A percentile compares a stretch with the other conserved stretches of the same genome.
phyloP scores from a whole-genome alignment of 371 early-diverging fungal species.

The Encephalitozoon hellem region DNA sequence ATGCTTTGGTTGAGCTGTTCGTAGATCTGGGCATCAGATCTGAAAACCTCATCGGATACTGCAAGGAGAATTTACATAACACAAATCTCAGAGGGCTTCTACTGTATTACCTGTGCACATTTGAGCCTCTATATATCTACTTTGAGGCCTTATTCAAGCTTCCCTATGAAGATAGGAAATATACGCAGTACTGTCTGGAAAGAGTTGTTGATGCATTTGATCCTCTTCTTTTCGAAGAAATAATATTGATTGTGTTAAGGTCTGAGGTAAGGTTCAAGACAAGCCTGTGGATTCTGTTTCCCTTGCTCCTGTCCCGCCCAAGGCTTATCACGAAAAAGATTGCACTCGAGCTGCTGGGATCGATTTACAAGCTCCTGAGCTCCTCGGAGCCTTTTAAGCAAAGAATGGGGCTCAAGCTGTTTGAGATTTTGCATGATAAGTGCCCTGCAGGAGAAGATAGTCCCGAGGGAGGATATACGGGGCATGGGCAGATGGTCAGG shows the following conservation, averaged over 20 bases:
- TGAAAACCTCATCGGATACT: neutral
- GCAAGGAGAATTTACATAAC: conserved; percentile 15
- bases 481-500: neutral
- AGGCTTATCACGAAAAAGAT: conserved; percentile 10
- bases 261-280: conserved; percentile 11
- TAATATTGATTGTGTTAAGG: neutral
- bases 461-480: neutral
- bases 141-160: conserved; percentile 11
- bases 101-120: conserved; percentile 23
- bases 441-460: neutral
- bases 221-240: neutral
- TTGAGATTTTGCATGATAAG: neutral
- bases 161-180: conserved; percentile 27
- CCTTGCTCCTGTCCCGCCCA: neutral
- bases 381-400: neutral
- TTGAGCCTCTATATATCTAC: conserved; percentile 6
- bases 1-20: conserved; percentile 24
- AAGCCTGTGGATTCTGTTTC: conserved; percentile 25
- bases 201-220: neutral
- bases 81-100: conserved; percentile 2
- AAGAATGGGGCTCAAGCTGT: conserved; percentile 3
- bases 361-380: conserved; percentile 10
- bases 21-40: neutral
- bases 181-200: conserved; percentile 9
- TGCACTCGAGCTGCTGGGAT: neutral